Base-by-base conservation (phyloP, 2,329 filamentous ascomycete species). In the Fusarium succisae region DNA sequence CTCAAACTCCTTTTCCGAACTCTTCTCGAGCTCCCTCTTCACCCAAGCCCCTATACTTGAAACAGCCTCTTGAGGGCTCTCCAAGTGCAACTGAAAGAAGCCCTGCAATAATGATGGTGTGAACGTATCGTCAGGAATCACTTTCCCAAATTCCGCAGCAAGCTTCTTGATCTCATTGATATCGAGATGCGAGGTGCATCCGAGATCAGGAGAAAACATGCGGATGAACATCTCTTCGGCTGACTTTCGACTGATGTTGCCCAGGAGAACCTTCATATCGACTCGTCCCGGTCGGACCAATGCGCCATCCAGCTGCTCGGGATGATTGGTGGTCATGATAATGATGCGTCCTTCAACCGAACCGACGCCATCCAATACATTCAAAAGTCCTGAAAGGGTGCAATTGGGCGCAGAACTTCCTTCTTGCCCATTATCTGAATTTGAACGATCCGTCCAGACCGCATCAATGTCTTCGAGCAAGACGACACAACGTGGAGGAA, bases 321-420 rank as follows among this genome's bases (percentile, higher is more conserved):
- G 87, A 56, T 88, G 86, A 76, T 94, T 94, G 35, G 91, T 92
- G 0, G 91, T 94, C 91, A 94, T 94, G 79, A 94, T 88, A 24
- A 94, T 86, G 32, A 94, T 90, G 22, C 91, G 87, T 4, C 92
- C 92, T 82, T 94, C 92, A 59, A 90, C 88, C 0, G 90, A 90
- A 0, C 91, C 91, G 0, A 93, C 91, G 6, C 92, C 92, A 72
- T 94, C 92, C 15, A 94, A 87, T 14, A 91, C 89, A 69, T 94
- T 94, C 32, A 94, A 83, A 0, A 94, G 82, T 0, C 90, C 91
- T 0, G 91, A 92, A 3, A 94, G 84, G 1, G 90, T 91, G 66
- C 82, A 83, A 26, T 74, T 78, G 11, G 76, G 76, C 1, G 70
- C 56, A 12, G 44, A 60, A 22, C 67, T 71, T 12, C 70, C 71